Percentiles rank a stretch among this genome's conserved stretches.
Evolutionary conservation across 768 basidiomycete species (phyloP).

Genomic region (Panaeolus papilionaceus): DNA sequence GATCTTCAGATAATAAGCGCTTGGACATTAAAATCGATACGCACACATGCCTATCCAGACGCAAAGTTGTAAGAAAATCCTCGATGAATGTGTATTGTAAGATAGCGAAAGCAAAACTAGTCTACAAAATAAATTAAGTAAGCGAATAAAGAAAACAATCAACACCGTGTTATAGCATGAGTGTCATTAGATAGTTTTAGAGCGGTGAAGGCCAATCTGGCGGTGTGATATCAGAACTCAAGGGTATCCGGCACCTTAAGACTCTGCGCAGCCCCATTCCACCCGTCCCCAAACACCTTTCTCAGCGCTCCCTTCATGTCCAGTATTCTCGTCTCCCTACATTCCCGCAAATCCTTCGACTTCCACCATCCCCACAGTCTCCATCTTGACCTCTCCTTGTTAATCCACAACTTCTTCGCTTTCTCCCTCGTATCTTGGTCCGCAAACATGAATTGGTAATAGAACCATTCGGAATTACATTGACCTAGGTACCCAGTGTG

Average conservation of each 20-base stretch:
- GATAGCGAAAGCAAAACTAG: neutral
- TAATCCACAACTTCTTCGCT: constrained; percentile 33
- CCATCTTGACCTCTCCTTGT: constrained; percentile 25
- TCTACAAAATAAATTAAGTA: neutral
- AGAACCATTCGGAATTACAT: constrained; percentile 51
- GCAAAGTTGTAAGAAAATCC: neutral
- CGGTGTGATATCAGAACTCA: neutral
- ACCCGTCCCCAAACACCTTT: constrained; percentile 32
- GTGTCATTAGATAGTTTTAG: neutral
- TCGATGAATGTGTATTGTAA: neutral
- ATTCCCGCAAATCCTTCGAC: constrained; percentile 29
- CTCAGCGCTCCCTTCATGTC: constrained; percentile 30
- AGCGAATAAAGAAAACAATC: neutral
- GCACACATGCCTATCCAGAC: neutral
- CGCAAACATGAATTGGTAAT: constrained; percentile 58
- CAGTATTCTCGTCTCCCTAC: constrained; percentile 34
- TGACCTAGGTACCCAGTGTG: constrained; percentile 35
- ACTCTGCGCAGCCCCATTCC: constrained; percentile 16
- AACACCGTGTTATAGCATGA: neutral
- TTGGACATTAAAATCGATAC: neutral
- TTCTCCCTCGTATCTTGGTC: constrained; percentile 21
- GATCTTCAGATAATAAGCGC: neutral
- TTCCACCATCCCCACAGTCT: constrained; percentile 38
- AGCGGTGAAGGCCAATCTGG: neutral
- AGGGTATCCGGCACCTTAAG: neutral